Base-by-base conservation (phyloP, 306 rosid species). In the Castanea crenata region DNA sequence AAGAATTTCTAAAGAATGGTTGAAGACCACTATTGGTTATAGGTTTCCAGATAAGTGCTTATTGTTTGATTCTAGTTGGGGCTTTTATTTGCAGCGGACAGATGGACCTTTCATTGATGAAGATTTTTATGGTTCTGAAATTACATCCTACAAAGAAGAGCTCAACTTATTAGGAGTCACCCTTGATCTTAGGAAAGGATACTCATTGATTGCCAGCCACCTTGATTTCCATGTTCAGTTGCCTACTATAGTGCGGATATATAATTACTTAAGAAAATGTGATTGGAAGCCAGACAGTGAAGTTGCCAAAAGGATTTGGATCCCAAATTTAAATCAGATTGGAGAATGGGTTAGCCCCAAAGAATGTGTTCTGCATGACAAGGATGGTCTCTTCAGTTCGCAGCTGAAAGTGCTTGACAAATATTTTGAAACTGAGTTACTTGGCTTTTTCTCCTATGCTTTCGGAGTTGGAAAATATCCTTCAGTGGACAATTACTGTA, bases 51-150 rank as follows among this genome's bases (percentile, higher is more conserved):
- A 63, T 19, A 46, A 86, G 74, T 85, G 92, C 76, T 81, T 87
- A 78, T 73, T 91, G 78, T 91, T 87, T 73, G 83, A 78, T 84
- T 76, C 85, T 13, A 68, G 65, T 73, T 90, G 91, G 91, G 76
- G 25, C n/a, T 21, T 3, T 20, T 38, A 78, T 65, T 62, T 92
- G 78, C 75, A 82, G 81, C 82, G 54, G 55, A 85, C 73, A 27
- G 93, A 91, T 73, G 98, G 92, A 15, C 97, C 94, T 19, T 93
- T 93, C 74, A 73, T 93, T 31, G 93, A 93, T 75, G 90, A 86
- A 67, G 71, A 13, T 0, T 85, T 82, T 75, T 90, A 88, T 82
- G 89, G 91, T 19, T 44, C 79, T 23, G 72, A 82, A 55, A 88
- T 93, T 49, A 54, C 71, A 3, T 61, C 79, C 1, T 93, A 83